Evolutionary conservation across 805 yeast genomes (phyloP).

Genomic region (Metschnikowia bowlesiae): DNA sequence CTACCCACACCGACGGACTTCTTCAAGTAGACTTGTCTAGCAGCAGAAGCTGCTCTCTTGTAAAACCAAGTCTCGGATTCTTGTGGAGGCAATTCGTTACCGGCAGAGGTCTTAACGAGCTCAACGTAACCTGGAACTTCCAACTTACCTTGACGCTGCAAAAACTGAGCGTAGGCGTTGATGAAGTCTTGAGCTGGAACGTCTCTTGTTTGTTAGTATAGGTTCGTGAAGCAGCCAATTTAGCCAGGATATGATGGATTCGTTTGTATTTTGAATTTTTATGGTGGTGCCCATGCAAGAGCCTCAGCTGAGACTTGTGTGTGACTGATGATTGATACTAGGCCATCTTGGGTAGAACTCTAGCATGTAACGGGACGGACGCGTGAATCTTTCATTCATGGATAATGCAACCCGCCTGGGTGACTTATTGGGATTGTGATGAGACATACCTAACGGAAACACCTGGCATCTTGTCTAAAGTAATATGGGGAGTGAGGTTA

Average conservation of each 20-base stretch:
- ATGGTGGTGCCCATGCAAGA: too few species aligned
- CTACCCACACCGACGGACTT: constrained; percentile 99
- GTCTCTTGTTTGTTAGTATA: constrained; percentile 59
- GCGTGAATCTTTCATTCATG: not conserved
- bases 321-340: not conserved
- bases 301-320: not conserved
- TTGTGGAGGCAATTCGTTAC: constrained; percentile 99
- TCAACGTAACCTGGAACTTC: constrained; percentile 99
- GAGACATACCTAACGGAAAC: constrained; percentile 91
- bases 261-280: too few species aligned
- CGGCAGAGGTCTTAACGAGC: constrained; percentile 97
- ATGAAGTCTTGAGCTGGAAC: constrained; percentile 99
- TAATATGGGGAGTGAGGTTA: constrained; percentile 13
- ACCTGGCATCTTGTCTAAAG: constrained; percentile 77
- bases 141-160: constrained; percentile 99
- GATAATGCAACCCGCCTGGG: not conserved
- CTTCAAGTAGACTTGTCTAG: constrained; percentile 99
- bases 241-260: not conserved
- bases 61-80: constrained; percentile 99
- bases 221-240: not conserved
- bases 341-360: not conserved
- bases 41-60: constrained; percentile 99
- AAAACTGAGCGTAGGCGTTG: constrained; percentile 98
- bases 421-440: not conserved
- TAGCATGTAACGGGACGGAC: not conserved